Conservation (phyloP, 139 green algal species). For the Chlorella sp. region DNA sequence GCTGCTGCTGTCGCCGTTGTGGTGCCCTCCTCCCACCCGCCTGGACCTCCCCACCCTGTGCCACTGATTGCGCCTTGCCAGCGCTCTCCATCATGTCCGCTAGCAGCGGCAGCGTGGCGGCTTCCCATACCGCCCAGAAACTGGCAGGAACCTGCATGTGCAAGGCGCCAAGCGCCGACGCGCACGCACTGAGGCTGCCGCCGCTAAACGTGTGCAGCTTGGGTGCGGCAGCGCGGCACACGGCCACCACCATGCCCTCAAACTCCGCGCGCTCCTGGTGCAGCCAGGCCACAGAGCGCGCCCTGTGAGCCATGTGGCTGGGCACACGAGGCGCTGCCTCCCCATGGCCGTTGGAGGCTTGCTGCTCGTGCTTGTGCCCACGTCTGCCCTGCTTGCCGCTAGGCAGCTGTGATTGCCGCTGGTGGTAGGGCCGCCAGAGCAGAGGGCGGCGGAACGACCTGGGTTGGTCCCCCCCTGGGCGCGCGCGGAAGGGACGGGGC, state of each 20-base stretch:
- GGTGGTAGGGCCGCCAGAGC: no score
- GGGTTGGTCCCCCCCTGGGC: no score
- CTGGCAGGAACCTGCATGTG: not conserved
- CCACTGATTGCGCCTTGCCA: not conserved
- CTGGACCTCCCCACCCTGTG: not conserved
- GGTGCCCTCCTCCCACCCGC: no score
- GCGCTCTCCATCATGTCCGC: not conserved
- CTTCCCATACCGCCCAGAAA: not conserved
- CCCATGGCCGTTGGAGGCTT: no score
- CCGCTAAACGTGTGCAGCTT: conserved; percentile 9
- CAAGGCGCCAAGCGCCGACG: not conserved
- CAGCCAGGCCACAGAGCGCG: no score
- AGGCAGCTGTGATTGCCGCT: no score
- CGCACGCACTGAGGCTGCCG: not conserved
- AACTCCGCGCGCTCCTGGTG: conserved; percentile 10
- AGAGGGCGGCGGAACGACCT: no score
- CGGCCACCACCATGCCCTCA: conserved; percentile 4
- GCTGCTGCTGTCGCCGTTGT: no score
- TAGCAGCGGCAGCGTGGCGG: not conserved
- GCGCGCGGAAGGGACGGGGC: not conserved
- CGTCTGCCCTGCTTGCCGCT: no score
- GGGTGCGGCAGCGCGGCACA: not conserved
- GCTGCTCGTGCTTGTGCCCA: no score
- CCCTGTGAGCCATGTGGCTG: no score
- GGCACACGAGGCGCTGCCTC: no score